phyloP scores from a whole-genome alignment of 306 rosid species.

The Clitoria ternatea region DNA sequence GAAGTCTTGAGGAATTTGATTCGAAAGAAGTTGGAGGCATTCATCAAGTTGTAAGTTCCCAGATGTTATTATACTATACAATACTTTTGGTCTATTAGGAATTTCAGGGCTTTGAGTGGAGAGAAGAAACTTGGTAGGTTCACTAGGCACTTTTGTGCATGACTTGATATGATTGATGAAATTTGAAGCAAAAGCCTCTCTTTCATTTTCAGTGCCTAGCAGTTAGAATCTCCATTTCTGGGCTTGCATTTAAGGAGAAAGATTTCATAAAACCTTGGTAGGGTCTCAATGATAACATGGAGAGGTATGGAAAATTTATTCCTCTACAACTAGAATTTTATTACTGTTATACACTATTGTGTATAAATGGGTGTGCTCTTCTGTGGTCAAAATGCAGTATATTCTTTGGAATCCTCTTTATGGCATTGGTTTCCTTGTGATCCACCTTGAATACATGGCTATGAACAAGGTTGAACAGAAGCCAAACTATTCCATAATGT shows the following conservation, averaged over 20 bases:
- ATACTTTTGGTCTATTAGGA: not conserved
- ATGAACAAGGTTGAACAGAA: not conserved
- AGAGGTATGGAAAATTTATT: slow-evolving; percentile 56
- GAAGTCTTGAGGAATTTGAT: slow-evolving; percentile 62
- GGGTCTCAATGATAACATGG: slow-evolving; percentile 52
- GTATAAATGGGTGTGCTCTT: slow-evolving; percentile 9
- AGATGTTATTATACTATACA: not conserved
- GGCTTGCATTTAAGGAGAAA: slow-evolving; percentile 66
- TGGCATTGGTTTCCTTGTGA: slow-evolving; percentile 9
- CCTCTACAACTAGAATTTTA: not conserved
- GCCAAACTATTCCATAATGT: slow-evolving; percentile 4
- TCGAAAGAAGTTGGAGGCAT: slow-evolving; percentile 39
- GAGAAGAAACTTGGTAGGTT: slow-evolving; percentile 3
- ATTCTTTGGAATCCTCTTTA: not conserved
- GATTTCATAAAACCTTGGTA: slow-evolving; percentile 91
- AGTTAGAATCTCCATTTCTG: slow-evolving; percentile 79
- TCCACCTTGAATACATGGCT: not conserved
- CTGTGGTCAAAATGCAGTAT: slow-evolving; percentile 15
- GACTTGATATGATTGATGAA: slow-evolving; percentile 22
- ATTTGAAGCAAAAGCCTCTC: slow-evolving; percentile 19
- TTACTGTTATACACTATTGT: not conserved
- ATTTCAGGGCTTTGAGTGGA: slow-evolving; percentile 11
- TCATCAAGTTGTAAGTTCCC: slow-evolving; percentile 52
- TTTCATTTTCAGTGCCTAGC: slow-evolving; percentile 63
- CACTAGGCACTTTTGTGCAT: not conserved